Percentiles rank a stretch among this genome's conserved stretches.
Conservation (phyloP, 257 asterid genomes). For the Plantago ovata region DNA sequence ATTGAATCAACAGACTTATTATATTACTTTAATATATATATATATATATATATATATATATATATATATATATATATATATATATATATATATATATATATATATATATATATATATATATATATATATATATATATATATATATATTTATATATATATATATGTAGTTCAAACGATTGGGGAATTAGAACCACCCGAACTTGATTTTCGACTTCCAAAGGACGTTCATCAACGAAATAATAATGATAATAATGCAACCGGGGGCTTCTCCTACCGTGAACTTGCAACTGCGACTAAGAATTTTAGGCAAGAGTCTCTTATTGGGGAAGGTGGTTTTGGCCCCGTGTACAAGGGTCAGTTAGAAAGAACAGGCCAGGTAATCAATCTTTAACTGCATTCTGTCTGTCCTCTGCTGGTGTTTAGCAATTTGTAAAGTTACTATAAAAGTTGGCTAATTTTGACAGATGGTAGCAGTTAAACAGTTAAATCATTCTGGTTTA, state of each 20-base stretch:
- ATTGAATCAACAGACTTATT: no score
- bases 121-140: no score
- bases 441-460: conserved; percentile 1
- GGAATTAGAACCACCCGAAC: neutral
- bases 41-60: no score
- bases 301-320: conserved; percentile 29
- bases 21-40: no score
- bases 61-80: no score
- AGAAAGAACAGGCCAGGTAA: conserved; percentile 34
- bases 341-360: conserved; percentile 37
- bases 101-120: no score
- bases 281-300: conserved; percentile 36
- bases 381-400: neutral
- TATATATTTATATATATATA: no score
- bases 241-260: conserved; percentile 7
- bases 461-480: conserved; percentile 44
- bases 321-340: conserved; percentile 58
- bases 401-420: neutral
- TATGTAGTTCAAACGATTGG: neutral
- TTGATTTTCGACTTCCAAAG: neutral
- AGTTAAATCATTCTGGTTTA: conserved; percentile 40
- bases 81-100: no score
- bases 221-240: conserved; percentile 18
- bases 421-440: neutral
- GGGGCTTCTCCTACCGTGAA: conserved; percentile 33